These are phyloP conservation scores for Apiospora rasikravindrae DNA, from an alignment of 2,329 filamentous ascomycete species.

Conservation along the genomic window DNA sequence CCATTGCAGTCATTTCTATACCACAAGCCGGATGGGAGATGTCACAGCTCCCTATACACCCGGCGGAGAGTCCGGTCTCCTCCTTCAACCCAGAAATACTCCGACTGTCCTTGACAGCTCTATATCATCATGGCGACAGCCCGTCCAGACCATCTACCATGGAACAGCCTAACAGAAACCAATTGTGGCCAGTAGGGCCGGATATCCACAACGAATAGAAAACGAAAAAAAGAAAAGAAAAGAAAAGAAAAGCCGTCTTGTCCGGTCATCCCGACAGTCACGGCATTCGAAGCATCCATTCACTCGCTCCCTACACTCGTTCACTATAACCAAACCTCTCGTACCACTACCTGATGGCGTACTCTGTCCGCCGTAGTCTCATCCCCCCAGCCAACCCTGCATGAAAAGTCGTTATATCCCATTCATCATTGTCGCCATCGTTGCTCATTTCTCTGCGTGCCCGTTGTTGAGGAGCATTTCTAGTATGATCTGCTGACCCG, in stretches of 20 bases:
- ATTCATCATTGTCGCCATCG: constrained; percentile 8
- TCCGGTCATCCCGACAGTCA: background rate
- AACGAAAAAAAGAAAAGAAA: background rate
- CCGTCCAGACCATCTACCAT: background rate
- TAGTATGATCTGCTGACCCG: constrained; percentile 84
- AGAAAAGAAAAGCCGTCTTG: background rate
- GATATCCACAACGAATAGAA: constrained; percentile 8
- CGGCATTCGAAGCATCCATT: background rate
- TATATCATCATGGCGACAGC: background rate
- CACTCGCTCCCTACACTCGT: background rate
- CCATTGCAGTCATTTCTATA: background rate
- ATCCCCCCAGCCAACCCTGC: background rate
- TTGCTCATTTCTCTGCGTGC: constrained; percentile 58
- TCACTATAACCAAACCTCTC: background rate
- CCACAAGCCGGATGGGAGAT: background rate
- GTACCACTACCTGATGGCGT: background rate
- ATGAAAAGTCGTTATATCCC: background rate
- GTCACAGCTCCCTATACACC: background rate
- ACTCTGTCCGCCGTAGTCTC: background rate
- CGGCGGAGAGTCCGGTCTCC: background rate
- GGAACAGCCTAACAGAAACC: constrained; percentile 12
- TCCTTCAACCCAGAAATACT: background rate
- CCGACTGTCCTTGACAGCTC: background rate
- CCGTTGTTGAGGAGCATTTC: constrained; percentile 94
- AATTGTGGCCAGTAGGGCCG: constrained; percentile 15